Evolutionary conservation across 2,329 filamentous ascomycete species (phyloP).

Genomic region (Graphilbum fragrans): DNA sequence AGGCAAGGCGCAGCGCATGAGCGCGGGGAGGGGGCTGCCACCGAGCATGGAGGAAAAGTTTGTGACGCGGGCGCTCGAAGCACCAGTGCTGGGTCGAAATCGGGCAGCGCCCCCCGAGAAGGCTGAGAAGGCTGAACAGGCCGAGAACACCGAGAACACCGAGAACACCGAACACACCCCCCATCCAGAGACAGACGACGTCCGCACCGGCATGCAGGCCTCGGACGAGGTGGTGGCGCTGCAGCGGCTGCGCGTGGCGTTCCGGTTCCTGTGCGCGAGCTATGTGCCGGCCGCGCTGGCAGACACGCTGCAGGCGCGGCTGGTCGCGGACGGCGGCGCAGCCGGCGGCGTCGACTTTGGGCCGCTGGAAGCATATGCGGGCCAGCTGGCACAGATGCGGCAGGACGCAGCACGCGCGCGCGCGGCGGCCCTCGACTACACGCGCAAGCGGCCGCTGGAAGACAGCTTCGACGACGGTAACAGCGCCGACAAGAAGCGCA

Average conservation of each 20-base stretch:
- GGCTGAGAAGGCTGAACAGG: slow-evolving; percentile 18
- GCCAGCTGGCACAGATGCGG: slow-evolving; percentile 52
- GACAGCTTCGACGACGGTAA: slow-evolving; percentile 54
- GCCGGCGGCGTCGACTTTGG: slow-evolving; percentile 45
- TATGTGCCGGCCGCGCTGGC: slow-evolving; percentile 42
- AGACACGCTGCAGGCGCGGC: slow-evolving; percentile 25
- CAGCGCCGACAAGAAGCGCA: slow-evolving; percentile 68
- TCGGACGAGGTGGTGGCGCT: slow-evolving; percentile 39
- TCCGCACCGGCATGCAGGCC: slow-evolving; percentile 28
- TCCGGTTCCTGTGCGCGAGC: slow-evolving; percentile 50
- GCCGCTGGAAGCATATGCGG: slow-evolving; percentile 58
- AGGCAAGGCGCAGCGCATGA: slow-evolving; percentile 59
- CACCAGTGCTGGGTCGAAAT: slow-evolving; percentile 60
- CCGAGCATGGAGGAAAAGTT: slow-evolving; percentile 77
- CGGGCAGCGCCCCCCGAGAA: too few relatives aligned
- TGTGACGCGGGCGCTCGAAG: slow-evolving; percentile 61
- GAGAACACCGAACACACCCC: slow-evolving; percentile 7
- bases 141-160: slow-evolving; percentile 15
- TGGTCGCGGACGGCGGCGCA: slow-evolving; percentile 16
- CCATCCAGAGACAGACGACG: neutral
- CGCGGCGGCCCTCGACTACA: slow-evolving; percentile 51
- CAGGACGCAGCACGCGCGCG: slow-evolving; percentile 60
- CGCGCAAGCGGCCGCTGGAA: slow-evolving; percentile 51
- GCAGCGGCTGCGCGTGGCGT: slow-evolving; percentile 51
- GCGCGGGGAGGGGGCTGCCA: slow-evolving; percentile 48